Base-by-base conservation (phyloP, 2,329 filamentous ascomycete genomes). In the Pseudogymnoascus sp. region DNA sequence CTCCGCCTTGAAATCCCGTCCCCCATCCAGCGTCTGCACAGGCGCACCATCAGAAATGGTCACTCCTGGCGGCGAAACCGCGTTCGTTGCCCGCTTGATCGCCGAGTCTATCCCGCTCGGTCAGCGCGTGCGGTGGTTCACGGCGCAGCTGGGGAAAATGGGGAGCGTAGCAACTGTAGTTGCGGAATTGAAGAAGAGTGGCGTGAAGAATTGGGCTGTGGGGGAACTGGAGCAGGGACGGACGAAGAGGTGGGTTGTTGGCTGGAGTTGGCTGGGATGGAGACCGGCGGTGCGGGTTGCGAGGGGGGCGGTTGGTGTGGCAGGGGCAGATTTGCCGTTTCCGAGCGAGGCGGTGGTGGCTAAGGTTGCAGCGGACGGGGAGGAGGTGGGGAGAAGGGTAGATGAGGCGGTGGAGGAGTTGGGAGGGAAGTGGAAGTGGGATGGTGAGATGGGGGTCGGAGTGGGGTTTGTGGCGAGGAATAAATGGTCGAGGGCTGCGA, bases 21-120 rank as follows among this genome's bases (percentile, higher is more conserved):
- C 85, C 0, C 89, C 92, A 0, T 84, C 84, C 62, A 88, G 89
- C 0, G 86, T 88, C 58, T 85, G 85, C 71, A 96, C 92, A 0
- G 94, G 93, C 5, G 83, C 89, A 0, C 80, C 84, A 0, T 80
- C 86, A 1, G 94, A 99, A 74, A 97, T 97, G 93, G 87, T 97
- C 1, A 90, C 84, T 2, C 70, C 77, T 0, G 91, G 91, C 2
- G 92, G 92, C 1, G 92, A 96, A 72, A 76, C 90, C 0, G 84
- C 81, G 3, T 96, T 96, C 72, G 85, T 91, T 3, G 76, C 78
- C 0, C 81, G 84, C 5, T 87, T 96, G 65, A 78, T 96, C 4
- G 76, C 81, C 0, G 89, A 95, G 72, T 91, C 87, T 35, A 73
- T 89, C 0, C 64, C 72, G 0, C 76, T 91, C 1, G 76, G 78